phyloP scores from a whole-genome alignment of 345 rosid genomes.

The Ceriops zippeliana region DNA sequence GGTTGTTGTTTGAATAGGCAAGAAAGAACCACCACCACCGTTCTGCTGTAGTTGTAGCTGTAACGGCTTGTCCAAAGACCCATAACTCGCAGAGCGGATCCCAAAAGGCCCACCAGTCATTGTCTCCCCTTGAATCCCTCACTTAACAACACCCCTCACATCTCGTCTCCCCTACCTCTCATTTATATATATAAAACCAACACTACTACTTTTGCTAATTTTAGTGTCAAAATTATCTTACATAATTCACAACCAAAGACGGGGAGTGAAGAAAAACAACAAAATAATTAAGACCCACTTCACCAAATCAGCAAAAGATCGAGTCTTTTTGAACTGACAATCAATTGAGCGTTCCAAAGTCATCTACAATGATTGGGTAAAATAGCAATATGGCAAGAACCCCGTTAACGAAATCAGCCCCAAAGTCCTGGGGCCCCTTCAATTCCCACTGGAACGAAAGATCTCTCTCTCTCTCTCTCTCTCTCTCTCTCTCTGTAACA shows the following conservation, averaged over 20 bases:
- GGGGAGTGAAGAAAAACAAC: neutral
- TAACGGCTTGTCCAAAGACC: conserved; percentile 70
- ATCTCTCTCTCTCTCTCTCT: neutral
- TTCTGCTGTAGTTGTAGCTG: conserved; percentile 29
- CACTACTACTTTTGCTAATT: neutral
- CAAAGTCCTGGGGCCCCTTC: conserved; percentile 13
- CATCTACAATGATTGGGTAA: neutral
- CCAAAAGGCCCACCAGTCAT: conserved; percentile 73
- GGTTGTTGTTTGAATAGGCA: conserved; percentile 28
- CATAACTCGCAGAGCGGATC: conserved; percentile 80
- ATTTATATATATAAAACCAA: neutral
- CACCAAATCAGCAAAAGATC: conserved; percentile 8
- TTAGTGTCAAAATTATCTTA: neutral
- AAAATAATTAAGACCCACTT: conserved; percentile 2
- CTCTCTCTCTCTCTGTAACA: neutral
- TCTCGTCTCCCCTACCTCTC: conserved; percentile 13
- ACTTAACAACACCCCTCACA: conserved; percentile 17
- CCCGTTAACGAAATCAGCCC: conserved; percentile 19
- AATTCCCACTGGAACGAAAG: neutral
- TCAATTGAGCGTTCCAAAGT: conserved; percentile 1
- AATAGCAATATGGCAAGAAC: neutral
- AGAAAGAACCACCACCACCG: conserved; percentile 12
- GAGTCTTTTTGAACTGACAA: neutral
- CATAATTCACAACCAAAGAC: neutral
- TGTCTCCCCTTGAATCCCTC: conserved; percentile 27